Base-by-base conservation (phyloP, 176 grass and related monocot genomes). In the Oryza glaberrima region DNA sequence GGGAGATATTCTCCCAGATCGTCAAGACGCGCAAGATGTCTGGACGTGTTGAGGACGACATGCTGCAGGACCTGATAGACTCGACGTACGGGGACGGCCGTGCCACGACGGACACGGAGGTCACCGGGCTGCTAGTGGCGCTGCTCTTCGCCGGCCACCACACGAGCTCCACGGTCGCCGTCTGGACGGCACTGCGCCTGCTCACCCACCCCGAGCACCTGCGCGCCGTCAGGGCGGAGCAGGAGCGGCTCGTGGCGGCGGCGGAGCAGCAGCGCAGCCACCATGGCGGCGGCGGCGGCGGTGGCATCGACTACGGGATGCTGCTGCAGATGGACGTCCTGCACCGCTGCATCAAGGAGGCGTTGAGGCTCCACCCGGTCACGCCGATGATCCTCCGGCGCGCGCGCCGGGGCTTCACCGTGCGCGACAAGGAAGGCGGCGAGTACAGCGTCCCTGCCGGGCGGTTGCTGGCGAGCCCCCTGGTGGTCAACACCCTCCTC, bases 271-370 rank as follows among this genome's bases (percentile, higher is more conserved):
- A 56, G 48, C 46, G 4, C 46, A 48, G 13, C 3, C 46, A 48
- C 16, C 51, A 54, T 5, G 15, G 14, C 4, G 15, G 4, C 15
- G 15, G 14, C 4, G 15, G 4, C 1, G 72, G 71, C 2, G 16
- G 34, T 12, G 66, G 38, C 25, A 26, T 87, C 9, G 67, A 90
- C 74, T 86, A 90, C 25, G 85, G 88, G 15, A 68, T 76, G 75
- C 58, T 90, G 3, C 80, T 69, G 15, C 72, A 76, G 82, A 93
- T 90, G 88, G 80, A 87, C n/a, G 61, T 83, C 3, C 88, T 90
- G 4, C 82, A 90, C 74, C 84, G 84, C 20, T 76, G 87, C 71
- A 83, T 92, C 65, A 92, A 77, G 85, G 91, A 92, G 79, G 80
- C 87, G 13, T 51, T 92, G 6, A 83, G 91, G 14, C 75, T 92